These are phyloP conservation scores for Aureobasidium mangrovei DNA, from an alignment of 2,329 filamentous ascomycete genomes.

Conservation along the genomic window DNA sequence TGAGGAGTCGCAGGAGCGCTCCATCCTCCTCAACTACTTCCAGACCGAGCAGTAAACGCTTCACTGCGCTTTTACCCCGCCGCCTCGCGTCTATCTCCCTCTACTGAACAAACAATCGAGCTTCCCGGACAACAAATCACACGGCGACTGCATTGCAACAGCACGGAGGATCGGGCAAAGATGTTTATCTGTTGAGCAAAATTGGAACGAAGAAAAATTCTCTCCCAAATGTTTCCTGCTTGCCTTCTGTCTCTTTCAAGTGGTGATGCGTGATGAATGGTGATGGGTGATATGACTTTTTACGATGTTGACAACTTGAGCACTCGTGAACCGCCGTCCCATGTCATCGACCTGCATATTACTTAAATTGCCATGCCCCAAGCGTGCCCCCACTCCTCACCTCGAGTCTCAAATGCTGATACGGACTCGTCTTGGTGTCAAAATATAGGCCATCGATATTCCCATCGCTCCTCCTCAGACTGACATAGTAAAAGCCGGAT, in stretches of 20 bases:
- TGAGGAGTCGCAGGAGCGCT: conserved; percentile 98
- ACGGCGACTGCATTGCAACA: not conserved
- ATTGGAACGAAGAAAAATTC: not conserved
- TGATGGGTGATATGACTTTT: too few relatives aligned
- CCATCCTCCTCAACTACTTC: conserved; percentile 99
- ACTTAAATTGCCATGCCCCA: conserved; percentile 33
- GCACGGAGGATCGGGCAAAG: conserved; percentile 1
- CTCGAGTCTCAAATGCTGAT: conserved; percentile 42
- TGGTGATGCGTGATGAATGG: too few relatives aligned
- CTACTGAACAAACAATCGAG: not conserved
- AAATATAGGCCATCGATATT: conserved; percentile 45
- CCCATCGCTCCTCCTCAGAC: conserved; percentile 38
- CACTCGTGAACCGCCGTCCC: too few relatives aligned
- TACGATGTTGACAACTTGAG: too few relatives aligned
- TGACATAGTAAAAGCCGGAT: conserved; percentile 47
- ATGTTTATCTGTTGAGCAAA: not conserved
- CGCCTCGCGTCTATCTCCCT: not conserved
- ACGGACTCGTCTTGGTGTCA: conserved; percentile 46
- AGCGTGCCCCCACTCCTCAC: conserved; percentile 29
- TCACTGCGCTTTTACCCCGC: conserved; percentile 1
- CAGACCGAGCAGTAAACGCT: conserved; percentile 59
- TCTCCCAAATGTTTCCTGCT: not conserved
- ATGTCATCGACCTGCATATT: conserved; percentile 7
- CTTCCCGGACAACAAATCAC: not conserved
- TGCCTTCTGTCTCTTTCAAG: too few relatives aligned